These are phyloP conservation scores for Piper longum DNA, from an alignment of 164 flowering plant species.

Conservation along the genomic window DNA sequence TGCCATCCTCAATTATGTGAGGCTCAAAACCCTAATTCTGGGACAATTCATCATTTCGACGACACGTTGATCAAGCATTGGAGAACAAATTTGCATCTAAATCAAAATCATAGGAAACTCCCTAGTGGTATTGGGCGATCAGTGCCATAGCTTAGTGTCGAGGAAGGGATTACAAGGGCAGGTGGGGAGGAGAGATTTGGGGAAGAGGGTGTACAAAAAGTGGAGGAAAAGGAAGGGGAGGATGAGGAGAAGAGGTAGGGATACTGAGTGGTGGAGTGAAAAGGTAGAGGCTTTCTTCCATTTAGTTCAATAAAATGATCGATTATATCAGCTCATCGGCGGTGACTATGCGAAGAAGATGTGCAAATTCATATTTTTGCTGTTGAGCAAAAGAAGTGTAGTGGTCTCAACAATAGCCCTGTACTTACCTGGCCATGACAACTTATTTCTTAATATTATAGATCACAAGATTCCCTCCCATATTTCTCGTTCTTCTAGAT, in stretches of 20 bases:
- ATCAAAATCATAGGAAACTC: constrained; percentile 56
- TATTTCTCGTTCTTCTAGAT: no score
- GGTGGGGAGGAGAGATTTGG: constrained; percentile 10
- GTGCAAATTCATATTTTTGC: no score
- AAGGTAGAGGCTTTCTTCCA: constrained; percentile 13
- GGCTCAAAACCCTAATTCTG: constrained; percentile 62
- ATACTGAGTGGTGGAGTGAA: neutral
- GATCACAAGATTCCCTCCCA: no score
- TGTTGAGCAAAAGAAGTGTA: no score
- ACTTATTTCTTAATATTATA: no score
- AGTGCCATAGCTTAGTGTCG: constrained; percentile 4
- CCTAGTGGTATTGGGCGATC: constrained; percentile 6
- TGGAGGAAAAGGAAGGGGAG: constrained; percentile 18
- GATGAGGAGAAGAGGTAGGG: constrained; percentile 11
- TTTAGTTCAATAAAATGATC: constrained; percentile 1
- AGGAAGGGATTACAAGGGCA: constrained; percentile 15
- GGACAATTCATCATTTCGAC: constrained; percentile 92
- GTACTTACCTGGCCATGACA: no score
- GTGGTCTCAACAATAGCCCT: no score
- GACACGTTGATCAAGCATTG: constrained; percentile 81
- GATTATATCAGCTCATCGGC: no score
- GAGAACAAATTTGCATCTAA: constrained; percentile 75
- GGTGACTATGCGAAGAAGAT: no score
- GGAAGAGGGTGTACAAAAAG: constrained; percentile 10
- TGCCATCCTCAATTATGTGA: constrained; percentile 37